Evolutionary conservation across 1,284 basidiomycete species (phyloP), one percentile per base, ranked within the genome.

Genomic region (Trichosporon coremiiforme): DNA sequence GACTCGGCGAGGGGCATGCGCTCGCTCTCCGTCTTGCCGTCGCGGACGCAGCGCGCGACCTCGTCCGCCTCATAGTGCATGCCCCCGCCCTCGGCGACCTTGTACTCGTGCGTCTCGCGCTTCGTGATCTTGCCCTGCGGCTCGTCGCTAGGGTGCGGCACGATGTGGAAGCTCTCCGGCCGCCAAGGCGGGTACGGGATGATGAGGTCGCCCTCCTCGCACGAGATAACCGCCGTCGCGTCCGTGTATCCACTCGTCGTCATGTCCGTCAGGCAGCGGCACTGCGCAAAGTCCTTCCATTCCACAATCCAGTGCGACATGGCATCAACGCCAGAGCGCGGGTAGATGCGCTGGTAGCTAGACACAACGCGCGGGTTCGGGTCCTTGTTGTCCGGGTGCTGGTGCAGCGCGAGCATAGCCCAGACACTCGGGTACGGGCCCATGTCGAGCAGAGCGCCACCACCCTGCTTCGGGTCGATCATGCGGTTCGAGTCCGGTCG

Each of bases 401-500:
- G 92, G 79, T 90, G 93, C n/a, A 94, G 85, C 0, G 87, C 86
- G 35, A 93, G 85, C 78, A 93, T 90, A 5, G 91, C 90, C 92
- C 92, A 93, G 73, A 94, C 86, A 71, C 92, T 85, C 2, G 91
- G 91, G 82, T 94, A 94, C 13, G 92, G 91, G 0, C 91, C 91
- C 73, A 90, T 86, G 80, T 96, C 94, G 55, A 96, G 87, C 45
- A 96, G 79, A 8, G 90, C 91, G 0, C 94, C 94, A 22, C 94
- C 94, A 25, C 91, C 94, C 6, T 95, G 86, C 20, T 85, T 82
- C 2, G 94, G 93, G 77, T 94, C 89, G 74, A 94, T 83, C 74
- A 95, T 90, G 41, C 93, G 85, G 84, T 94, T 90, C 0, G 66
- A 69, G 63, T 76, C 72, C 2, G 76, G 75, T 55, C 73, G 75